Percentiles rank a stretch among this genome's conserved stretches.
Conservation (phyloP, 768 basidiomycete species). For the Lactarius psammicola region DNA sequence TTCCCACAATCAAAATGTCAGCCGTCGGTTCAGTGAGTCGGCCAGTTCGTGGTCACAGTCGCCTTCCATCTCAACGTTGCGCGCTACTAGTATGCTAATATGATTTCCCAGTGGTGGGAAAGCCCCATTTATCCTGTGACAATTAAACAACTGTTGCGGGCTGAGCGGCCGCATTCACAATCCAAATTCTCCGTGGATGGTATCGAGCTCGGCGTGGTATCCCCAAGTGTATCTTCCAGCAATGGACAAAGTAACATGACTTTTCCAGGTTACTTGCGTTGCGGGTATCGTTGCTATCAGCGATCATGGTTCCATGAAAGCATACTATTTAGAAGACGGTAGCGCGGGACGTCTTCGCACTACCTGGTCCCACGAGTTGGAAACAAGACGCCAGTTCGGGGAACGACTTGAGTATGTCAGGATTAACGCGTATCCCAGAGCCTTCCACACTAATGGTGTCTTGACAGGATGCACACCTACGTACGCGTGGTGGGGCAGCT, state of each 20-base stretch:
- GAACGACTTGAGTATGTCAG: slow-evolving; percentile 2
- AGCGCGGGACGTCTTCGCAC: slow-evolving; percentile 30
- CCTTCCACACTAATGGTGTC: neutral
- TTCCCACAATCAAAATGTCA: slow-evolving; percentile 10
- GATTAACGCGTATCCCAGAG: neutral
- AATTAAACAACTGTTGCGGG: slow-evolving; percentile 51
- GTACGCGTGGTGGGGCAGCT: slow-evolving; percentile 20
- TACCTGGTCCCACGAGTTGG: neutral
- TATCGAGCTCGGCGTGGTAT: slow-evolving; percentile 22
- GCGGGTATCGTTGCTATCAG: slow-evolving; percentile 39
- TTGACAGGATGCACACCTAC: slow-evolving; percentile 8
- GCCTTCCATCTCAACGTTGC: neutral
- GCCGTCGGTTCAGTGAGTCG: neutral
- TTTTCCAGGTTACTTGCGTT: slow-evolving; percentile 48
- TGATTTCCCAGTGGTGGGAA: neutral
- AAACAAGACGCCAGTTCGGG: neutral
- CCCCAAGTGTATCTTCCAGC: neutral
- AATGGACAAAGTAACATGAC: slow-evolving; percentile 2
- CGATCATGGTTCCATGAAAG: neutral
- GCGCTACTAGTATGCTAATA: neutral
- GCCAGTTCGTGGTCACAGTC: slow-evolving; percentile 8
- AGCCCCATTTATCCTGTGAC: slow-evolving; percentile 46
- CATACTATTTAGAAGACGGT: slow-evolving; percentile 41
- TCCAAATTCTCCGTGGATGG: slow-evolving; percentile 20
- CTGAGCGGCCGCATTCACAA: slow-evolving; percentile 28